Percentiles rank a stretch among this genome's conserved stretches.
Conservation (phyloP, 2,329 filamentous ascomycete species). For the Helminthosporium solani region DNA sequence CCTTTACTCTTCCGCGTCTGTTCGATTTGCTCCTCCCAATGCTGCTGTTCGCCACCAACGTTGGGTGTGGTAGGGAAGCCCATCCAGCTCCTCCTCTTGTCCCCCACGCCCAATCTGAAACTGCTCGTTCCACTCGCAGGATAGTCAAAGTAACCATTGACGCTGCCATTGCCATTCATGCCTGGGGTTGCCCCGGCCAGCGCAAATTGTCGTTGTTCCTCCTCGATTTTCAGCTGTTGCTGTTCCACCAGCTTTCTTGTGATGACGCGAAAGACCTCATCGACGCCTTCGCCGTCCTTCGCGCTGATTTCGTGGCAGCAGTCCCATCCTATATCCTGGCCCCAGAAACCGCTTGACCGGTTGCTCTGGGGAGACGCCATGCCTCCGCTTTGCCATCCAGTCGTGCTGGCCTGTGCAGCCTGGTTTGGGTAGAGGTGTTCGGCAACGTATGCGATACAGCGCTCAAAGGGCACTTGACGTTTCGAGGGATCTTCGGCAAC, state of each 20-base stretch:
- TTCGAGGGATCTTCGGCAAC: conserved; percentile 77
- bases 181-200: conserved; percentile 49
- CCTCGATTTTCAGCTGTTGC: conserved; percentile 56
- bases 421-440: conserved; percentile 75
- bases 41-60: conserved; percentile 28
- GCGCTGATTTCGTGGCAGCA: conserved; percentile 96
- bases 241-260: conserved; percentile 83
- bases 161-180: conserved; percentile 28
- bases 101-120: conserved; percentile 59
- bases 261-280: conserved; percentile 91
- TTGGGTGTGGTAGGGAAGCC: conserved; percentile 55
- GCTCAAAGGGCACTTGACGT: conserved; percentile 88
- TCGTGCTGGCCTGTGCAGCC: conserved; percentile 49
- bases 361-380: conserved; percentile 50
- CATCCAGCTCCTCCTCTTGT: conserved; percentile 68
- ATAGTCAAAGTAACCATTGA: conserved; percentile 52
- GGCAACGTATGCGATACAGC: conserved; percentile 92
- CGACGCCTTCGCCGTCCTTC: conserved; percentile 90
- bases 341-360: conserved; percentile 77
- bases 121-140: conserved; percentile 55
- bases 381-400: conserved; percentile 46
- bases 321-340: conserved; percentile 91
- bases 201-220: conserved; percentile 50
- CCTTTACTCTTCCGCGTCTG: conserved; percentile 34
- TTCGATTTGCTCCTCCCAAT: conserved; percentile 38